Conservation (phyloP, 2,329 filamentous ascomycete genomes). For the Cladosporium velox region DNA sequence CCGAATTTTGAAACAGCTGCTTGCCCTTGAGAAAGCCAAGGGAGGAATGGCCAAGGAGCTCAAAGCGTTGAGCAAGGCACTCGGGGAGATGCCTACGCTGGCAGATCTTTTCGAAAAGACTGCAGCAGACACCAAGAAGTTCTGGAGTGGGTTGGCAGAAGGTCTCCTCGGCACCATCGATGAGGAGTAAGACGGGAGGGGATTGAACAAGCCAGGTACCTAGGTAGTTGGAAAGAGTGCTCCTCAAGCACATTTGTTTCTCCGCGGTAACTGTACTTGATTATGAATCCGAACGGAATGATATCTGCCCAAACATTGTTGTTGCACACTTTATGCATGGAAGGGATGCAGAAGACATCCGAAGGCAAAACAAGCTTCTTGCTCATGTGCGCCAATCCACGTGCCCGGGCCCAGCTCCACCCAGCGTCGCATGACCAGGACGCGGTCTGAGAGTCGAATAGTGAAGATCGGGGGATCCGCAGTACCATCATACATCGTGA, state of each 20-base stretch:
- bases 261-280: background rate
- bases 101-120: constrained; percentile 11
- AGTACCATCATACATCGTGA: constrained; percentile 5
- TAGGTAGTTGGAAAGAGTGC: background rate
- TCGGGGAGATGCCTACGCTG: constrained; percentile 17
- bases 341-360: background rate
- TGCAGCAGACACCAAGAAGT: background rate
- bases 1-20: constrained; percentile 44
- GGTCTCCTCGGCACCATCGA: constrained; percentile 5
- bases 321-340: background rate
- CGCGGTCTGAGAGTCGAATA: constrained; percentile 4
- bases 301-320: background rate
- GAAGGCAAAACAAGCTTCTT: background rate
- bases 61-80: background rate
- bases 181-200: background rate
- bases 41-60: background rate
- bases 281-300: background rate
- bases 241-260: background rate
- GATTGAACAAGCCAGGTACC: background rate
- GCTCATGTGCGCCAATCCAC: constrained; percentile 1
- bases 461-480: constrained; percentile 10
- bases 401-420: background rate
- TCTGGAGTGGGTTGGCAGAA: constrained; percentile 16
- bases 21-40: constrained; percentile 21
- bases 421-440: background rate